Evolutionary conservation across 1,139 yeast genomes (phyloP).

Genomic region (Pichia sp.): DNA sequence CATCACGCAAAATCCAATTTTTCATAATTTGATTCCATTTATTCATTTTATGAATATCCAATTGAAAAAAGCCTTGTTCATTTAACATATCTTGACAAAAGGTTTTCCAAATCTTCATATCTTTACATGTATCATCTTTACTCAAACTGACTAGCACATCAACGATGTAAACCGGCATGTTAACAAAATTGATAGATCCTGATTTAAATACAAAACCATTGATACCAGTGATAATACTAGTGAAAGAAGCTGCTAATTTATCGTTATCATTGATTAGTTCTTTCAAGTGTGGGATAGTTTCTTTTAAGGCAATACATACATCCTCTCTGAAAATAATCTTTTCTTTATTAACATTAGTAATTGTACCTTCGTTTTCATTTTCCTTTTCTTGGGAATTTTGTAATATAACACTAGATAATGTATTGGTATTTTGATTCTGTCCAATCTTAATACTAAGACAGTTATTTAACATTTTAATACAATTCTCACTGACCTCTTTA

Average conservation of each 20-base stretch:
- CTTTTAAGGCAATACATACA: slow-evolving; percentile 34
- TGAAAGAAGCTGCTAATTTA: slow-evolving; percentile 38
- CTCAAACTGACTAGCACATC: slow-evolving; percentile 32
- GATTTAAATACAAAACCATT: slow-evolving; percentile 41
- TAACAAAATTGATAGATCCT: slow-evolving; percentile 31
- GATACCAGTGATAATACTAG: slow-evolving; percentile 41
- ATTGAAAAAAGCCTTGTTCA: slow-evolving; percentile 43
- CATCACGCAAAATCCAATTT: slow-evolving; percentile 54
- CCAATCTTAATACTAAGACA: slow-evolving; percentile 31
- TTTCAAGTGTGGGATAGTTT: slow-evolving; percentile 38
- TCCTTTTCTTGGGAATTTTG: slow-evolving; percentile 2
- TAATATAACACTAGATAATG: slow-evolving; percentile 12
- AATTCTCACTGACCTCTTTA: slow-evolving; percentile 64
- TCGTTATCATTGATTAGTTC: slow-evolving; percentile 48
- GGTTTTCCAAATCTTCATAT: slow-evolving; percentile 46
- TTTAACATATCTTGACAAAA: slow-evolving; percentile 47
- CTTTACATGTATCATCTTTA: slow-evolving; percentile 34
- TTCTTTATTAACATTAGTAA: slow-evolving; percentile 7
- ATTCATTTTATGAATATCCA: slow-evolving; percentile 22
- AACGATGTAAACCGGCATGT: slow-evolving; percentile 34
- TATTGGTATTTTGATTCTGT: slow-evolving; percentile 5
- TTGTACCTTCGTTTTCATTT: background rate
- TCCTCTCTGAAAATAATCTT: slow-evolving; percentile 32
- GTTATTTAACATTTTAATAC: slow-evolving; percentile 46
- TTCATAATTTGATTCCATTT: slow-evolving; percentile 50